Evolutionary conservation across 768 basidiomycete genomes (phyloP), one percentile per base, ranked within the genome.

Genomic region (Suillus clintonianus): DNA sequence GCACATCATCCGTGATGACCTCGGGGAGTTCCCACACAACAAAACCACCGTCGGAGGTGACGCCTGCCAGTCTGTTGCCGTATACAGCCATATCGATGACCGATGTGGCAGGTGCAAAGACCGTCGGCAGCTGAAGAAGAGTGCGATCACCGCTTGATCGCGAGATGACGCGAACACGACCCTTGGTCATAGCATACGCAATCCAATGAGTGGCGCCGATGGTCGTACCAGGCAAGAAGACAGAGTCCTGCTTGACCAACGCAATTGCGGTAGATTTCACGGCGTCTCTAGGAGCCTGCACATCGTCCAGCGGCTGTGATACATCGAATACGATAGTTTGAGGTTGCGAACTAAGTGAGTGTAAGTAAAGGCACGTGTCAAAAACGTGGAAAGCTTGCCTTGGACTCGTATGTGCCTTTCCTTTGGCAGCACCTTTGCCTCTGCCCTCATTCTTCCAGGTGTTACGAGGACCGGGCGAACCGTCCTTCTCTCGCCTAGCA

Each of bases 121-220:
- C 73, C 10, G 76, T 72, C 17, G 86, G 89, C 51, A 94, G 80
- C 70, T 93, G 90, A n/a, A 95, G 83, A 2, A 95, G 79, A 8
- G 93, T 94, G 59, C 93, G 88, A 74, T 94, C 92, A 42, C 93
- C 93, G 67, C 92, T 94, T 27, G 92, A 91, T 59, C 93, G 85
- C 24, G 92, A 94, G 64, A 94, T 95, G 59, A 95, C 90, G 50
- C 93, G 90, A 58, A 95, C 90, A 64, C 93, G 92, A 86, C 90
- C 91, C 79, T 89, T 87, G 5, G 90, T 94, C 93, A 95, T 95
- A 30, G 92, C 93, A 70, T 95, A 94, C 17, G 93, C 93, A 63
- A 95, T 93, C 91, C 93, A 95, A 71, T 92, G 90, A 5, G 93
- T 94, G 15, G 93, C 93, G 11, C 93, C 93, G 61, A 95, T 94